Percentiles rank a stretch among this genome's conserved stretches.
Conservation (phyloP, 1,284 basidiomycete genomes). For the Tetrapyrgos nigripes region DNA sequence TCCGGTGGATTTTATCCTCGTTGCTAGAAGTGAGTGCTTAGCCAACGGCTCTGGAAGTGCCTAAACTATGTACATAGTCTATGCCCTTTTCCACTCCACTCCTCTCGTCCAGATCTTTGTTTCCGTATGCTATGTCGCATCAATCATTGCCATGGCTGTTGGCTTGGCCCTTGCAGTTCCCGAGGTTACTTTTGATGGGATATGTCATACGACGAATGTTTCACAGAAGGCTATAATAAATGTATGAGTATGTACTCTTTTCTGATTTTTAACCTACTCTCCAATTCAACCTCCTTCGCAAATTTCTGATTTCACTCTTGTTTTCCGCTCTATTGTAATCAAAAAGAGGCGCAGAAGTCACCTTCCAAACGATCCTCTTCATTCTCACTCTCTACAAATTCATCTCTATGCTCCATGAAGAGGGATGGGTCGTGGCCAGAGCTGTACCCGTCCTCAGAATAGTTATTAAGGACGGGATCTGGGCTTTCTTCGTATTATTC, state of each 20-base stretch:
- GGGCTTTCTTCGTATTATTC: conserved; percentile 10
- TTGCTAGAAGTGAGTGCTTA: background rate
- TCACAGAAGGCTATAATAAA: background rate
- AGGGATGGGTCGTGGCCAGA: background rate
- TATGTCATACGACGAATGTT: background rate
- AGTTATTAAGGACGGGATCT: conserved; percentile 8
- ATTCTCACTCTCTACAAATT: conserved; percentile 2
- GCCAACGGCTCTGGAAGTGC: background rate
- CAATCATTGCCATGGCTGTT: background rate
- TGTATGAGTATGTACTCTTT: background rate
- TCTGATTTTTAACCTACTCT: no score
- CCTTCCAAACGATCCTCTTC: conserved; percentile 3
- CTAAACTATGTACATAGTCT: background rate
- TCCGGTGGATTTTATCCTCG: background rate
- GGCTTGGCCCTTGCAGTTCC: conserved; percentile 6
- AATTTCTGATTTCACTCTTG: no score
- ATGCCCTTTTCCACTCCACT: background rate
- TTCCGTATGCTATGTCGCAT: background rate
- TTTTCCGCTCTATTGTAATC: no score
- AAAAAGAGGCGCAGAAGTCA: background rate
- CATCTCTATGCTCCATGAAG: background rate
- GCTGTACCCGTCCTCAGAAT: background rate
- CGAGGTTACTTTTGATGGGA: background rate
- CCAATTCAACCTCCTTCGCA: no score
- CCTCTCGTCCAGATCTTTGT: background rate